Percentiles rank a stretch among this genome's conserved stretches.
phyloP scores from a whole-genome alignment of 2,329 filamentous ascomycete species.

The Pleomassaria siparia region DNA sequence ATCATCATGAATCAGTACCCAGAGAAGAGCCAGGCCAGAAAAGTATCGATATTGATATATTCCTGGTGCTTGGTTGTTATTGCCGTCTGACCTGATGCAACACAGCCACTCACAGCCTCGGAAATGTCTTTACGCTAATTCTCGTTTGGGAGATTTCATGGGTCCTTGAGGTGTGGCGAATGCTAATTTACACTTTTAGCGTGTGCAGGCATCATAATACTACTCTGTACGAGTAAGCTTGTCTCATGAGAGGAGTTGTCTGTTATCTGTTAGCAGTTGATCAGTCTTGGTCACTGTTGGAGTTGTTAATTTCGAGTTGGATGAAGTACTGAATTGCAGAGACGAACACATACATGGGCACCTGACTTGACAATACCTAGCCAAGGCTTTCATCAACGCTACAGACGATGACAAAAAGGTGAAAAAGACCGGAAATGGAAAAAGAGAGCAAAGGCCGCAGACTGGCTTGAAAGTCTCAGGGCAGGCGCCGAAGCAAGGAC shows the following conservation, averaged over 20 bases:
- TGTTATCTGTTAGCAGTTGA: background rate
- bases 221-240: no score
- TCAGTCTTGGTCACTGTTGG: background rate
- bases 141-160: background rate
- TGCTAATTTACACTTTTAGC: no score
- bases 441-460: constrained; percentile 3
- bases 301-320: no score
- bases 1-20: no score
- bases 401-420: constrained; percentile 7
- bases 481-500: background rate
- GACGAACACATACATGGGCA: no score
- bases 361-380: no score
- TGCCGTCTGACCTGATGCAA: constrained; percentile 1
- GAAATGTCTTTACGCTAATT: background rate
- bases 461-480: constrained; percentile 7
- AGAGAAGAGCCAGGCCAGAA: background rate
- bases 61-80: background rate
- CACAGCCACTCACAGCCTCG: constrained; percentile 4
- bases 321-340: no score
- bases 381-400: constrained; percentile 1
- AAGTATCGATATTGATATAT: background rate
- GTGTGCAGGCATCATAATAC: no score
- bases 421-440: constrained; percentile 10
- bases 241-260: background rate
- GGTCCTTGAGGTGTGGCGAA: background rate